phyloP scores from a whole-genome alignment of 164 flowering plant genomes.

The Sedum album region DNA sequence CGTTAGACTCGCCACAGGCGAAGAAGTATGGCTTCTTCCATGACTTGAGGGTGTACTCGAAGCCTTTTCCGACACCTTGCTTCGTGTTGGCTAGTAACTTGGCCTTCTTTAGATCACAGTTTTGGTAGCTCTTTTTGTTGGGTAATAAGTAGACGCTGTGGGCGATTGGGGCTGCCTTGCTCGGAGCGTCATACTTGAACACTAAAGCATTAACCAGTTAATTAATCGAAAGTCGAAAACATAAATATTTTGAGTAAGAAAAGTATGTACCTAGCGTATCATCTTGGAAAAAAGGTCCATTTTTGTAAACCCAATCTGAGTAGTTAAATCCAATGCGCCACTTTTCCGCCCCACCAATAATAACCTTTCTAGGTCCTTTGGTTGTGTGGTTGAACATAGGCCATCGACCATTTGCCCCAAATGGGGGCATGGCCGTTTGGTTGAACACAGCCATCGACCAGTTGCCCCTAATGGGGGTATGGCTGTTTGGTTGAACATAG shows the following conservation, averaged over 20 bases:
- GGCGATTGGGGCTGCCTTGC: slow-evolving; percentile 13
- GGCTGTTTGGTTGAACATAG: slow-evolving; percentile 1
- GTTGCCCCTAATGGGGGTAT: neutral
- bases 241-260: too few relatives aligned
- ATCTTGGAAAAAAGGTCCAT: slow-evolving; percentile 26
- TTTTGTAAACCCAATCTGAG: slow-evolving; percentile 26
- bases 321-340: slow-evolving; percentile 34
- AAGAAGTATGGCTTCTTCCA: slow-evolving; percentile 25
- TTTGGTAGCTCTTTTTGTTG: slow-evolving; percentile 19
- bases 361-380: slow-evolving; percentile 14
- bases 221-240: too few relatives aligned
- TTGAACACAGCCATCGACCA: slow-evolving; percentile 12
- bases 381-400: slow-evolving; percentile 1
- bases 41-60: slow-evolving; percentile 21
- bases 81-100: slow-evolving; percentile 19
- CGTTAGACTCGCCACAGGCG: slow-evolving; percentile 26
- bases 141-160: slow-evolving; percentile 34
- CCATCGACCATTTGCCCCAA: slow-evolving; percentile 6
- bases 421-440: slow-evolving; percentile 15
- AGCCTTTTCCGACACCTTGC: slow-evolving; percentile 28
- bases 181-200: slow-evolving; percentile 35
- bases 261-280: slow-evolving; percentile 23
- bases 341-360: slow-evolving; percentile 26
- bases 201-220: slow-evolving; percentile 25
- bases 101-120: slow-evolving; percentile 26